Percentiles rank a stretch among this genome's conserved stretches.
phyloP scores from a whole-genome alignment of 257 asterid species.

The Forsythia viridissima region DNA sequence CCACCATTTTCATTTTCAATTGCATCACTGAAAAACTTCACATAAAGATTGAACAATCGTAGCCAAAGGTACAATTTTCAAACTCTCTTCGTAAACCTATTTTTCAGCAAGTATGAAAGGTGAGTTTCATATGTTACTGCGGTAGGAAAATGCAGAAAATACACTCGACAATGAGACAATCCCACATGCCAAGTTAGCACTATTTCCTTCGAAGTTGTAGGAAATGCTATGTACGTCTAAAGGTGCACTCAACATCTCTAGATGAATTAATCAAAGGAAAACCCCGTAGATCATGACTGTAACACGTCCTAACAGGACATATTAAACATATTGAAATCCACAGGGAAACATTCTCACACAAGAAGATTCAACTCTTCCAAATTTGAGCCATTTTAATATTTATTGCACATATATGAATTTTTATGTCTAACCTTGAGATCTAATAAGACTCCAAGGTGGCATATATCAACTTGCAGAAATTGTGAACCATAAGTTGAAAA shows the following conservation, averaged over 20 bases:
- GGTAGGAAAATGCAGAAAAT: not conserved
- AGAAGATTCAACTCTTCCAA: too few relatives aligned
- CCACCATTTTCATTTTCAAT: conserved; percentile 29
- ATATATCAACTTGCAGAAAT: too few relatives aligned
- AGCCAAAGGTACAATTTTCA: not conserved
- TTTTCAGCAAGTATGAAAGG: not conserved
- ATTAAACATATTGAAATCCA: not conserved
- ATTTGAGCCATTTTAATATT: too few relatives aligned
- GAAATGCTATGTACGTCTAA: not conserved
- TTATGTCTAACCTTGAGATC: too few relatives aligned
- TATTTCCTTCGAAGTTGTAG: not conserved
- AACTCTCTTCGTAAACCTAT: conserved; percentile 11
- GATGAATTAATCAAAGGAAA: too few relatives aligned
- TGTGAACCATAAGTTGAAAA: too few relatives aligned
- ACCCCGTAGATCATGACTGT: not conserved
- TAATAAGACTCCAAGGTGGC: too few relatives aligned
- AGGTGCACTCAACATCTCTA: not conserved
- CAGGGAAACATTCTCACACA: too few relatives aligned
- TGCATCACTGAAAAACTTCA: conserved; percentile 55
- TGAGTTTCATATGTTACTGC: not conserved
- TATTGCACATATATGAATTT: too few relatives aligned
- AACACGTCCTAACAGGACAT: not conserved
- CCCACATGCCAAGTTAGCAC: not conserved
- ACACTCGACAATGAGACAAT: not conserved
- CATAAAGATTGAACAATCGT: conserved; percentile 4